Base-by-base conservation (phyloP, 2,329 filamentous ascomycete species). In the Hymenoscyphus linearis region DNA sequence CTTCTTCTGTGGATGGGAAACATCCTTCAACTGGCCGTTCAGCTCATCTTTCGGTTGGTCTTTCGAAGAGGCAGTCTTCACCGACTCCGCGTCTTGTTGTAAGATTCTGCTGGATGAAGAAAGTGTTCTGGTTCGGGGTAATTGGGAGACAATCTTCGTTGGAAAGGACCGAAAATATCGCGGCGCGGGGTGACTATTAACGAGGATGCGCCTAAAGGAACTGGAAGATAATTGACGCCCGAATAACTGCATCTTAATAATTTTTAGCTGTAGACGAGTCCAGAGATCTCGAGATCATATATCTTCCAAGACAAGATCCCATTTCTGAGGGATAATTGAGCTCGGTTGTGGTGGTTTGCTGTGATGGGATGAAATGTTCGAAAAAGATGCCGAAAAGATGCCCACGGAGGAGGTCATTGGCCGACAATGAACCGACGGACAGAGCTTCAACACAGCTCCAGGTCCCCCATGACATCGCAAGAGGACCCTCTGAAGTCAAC, bases 71-170 rank as follows among this genome's bases (percentile, higher is more conserved):
- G 65, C 59, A 26, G 22, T 14, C 52, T 62, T 64, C 47, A 52
- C 31, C 34, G 47, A 9, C 31, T 22, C 44, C 14, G 12, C 54
- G 60, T 67, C 60, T 52, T 78, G 75, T 16, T 78, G 79, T 10
- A 86, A 74, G 62, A 80, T 78, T 2, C 83, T 77, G 68, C 85
- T 87, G 26, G 86, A 88, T 13, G 86, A 88, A 74, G 87, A 89
- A 74, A 89, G 88, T 69, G 75, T 78, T 63, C 83, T 82, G 65
- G 82, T 84, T 61, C 82, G 80, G 12, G 84, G 82, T 55, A 59
- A 55, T 67, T 66, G 67, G 18, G 54, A 56, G 34, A 54, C 60
- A 2, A 77, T 72, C 47, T 78, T 80, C 63, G 79, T 73, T 73
- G 83, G 81, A 64, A 84, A 80, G 60, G 67, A 72, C 62, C 74